Conservation (phyloP, 2,329 filamentous ascomycete species). For the Albifimbria verrucaria region DNA sequence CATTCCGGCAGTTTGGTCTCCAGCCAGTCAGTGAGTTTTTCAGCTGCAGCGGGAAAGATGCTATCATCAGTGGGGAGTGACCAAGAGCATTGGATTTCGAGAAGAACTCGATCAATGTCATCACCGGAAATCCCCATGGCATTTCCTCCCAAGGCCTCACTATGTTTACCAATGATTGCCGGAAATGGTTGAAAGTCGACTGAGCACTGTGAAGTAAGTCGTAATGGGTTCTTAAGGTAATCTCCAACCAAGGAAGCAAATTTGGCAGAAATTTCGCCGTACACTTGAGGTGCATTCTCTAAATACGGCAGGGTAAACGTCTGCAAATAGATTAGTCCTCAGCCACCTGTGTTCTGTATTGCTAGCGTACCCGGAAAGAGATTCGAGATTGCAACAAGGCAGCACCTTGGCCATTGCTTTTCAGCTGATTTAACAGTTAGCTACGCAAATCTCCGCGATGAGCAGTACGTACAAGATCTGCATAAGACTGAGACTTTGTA, state of each 20-base stretch:
- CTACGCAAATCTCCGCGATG: not conserved
- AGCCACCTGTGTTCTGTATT: not conserved
- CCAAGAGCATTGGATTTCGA: constrained; percentile 23
- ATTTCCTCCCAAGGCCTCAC: constrained; percentile 18
- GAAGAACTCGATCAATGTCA: constrained; percentile 18
- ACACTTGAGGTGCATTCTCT: constrained; percentile 21
- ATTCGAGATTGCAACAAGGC: constrained; percentile 11
- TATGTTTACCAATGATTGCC: constrained; percentile 16
- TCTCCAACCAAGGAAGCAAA: constrained; percentile 20
- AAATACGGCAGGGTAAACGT: constrained; percentile 22
- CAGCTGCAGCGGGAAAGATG: constrained; percentile 12
- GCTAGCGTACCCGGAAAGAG: constrained; percentile 13
- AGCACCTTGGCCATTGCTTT: constrained; percentile 12
- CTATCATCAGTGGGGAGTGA: constrained; percentile 13
- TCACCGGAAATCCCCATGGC: constrained; percentile 16
- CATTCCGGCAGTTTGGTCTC: constrained; percentile 18
- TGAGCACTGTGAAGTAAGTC: constrained; percentile 19
- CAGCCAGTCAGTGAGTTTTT: constrained; percentile 15
- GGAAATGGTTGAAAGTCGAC: constrained; percentile 30
- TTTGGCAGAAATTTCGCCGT: constrained; percentile 28
- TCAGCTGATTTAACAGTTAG: constrained; percentile 5
- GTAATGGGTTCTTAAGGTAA: constrained; percentile 19
- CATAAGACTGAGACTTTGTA: constrained; percentile 25
- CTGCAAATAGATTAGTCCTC: constrained; percentile 3
- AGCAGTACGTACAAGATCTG: constrained; percentile 21